Evolutionary conservation across 805 yeast species (phyloP), one percentile per base, ranked within the genome.

Genomic region (Metschnikowia baotianmanensis): DNA sequence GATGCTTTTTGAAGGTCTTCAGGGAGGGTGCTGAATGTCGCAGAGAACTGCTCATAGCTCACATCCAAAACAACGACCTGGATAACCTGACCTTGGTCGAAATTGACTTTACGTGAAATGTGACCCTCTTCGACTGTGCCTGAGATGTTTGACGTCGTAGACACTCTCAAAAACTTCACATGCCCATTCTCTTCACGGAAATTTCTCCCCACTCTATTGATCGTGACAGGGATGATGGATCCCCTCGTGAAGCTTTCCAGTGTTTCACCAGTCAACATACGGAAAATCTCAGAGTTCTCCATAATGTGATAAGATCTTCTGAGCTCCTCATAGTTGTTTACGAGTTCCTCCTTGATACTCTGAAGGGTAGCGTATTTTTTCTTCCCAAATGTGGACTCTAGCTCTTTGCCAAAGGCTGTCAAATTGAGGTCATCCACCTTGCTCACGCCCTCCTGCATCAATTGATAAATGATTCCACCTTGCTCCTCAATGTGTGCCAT

Each of bases 401-500:
- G 72, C 65, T 91, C 96, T 52, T 83, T 85, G 8, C 97, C 96
- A 59, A 90, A 91, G 30, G 90, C 95, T 52, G 87, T 95, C 56
- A 91, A 69, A 55, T 90, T 84, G 51, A 91, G 77, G 44, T 89
- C 95, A 56, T 90, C 90, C 45, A 91, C 78, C 62, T 86, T 80
- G 37, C 73, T 75, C 26, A 80, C 83, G 34, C 86, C 86, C 49
- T 82, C 87, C 46, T 77, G 78, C 58, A 80, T 74, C 43, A 88
- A 72, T 58, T 84, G 82, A 46, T 79, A 78, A 47, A 87, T 83
- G 2, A 88, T 86, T 33, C 90, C 90, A 35, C 90, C 93, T 45
- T 83, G 85, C 46, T 81, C 83, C 57, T 87, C 90, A 34, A 83
- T 62, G 42, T 83, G 90, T 2, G 82, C 83, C 56, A 86, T 72